Evolutionary conservation across 2,329 filamentous ascomycete genomes (phyloP).

Genomic region (Fusarium irregulare): DNA sequence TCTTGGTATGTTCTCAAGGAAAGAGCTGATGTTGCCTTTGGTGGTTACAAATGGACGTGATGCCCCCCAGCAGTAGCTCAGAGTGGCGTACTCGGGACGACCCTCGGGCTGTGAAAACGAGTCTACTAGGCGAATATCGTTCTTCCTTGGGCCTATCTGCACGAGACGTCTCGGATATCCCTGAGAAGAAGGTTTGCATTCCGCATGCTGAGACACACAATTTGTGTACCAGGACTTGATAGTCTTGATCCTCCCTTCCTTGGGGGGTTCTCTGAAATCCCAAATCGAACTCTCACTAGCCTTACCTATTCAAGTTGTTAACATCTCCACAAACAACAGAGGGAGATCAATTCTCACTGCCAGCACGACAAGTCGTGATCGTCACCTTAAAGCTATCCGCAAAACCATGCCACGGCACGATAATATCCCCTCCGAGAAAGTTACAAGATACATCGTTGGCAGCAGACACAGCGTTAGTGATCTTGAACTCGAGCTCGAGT

Average conservation of each 20-base stretch:
- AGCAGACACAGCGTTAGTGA: background rate
- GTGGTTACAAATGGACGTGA: background rate
- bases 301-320: background rate
- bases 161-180: background rate
- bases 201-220: background rate
- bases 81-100: background rate
- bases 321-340: accelerated
- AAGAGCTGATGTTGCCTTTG: background rate
- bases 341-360: background rate
- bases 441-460: background rate
- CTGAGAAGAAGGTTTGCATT: background rate
- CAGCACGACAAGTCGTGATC: background rate
- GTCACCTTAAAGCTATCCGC: background rate
- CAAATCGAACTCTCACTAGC: background rate
- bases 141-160: background rate
- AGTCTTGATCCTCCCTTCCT: background rate
- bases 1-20: background rate
- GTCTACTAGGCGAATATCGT: background rate
- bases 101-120: accelerated
- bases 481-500: background rate
- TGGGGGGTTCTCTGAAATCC: background rate
- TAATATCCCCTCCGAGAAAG: background rate
- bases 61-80: background rate
- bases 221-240: background rate
- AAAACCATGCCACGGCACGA: background rate